These are phyloP conservation scores for Neltuma alba DNA, from an alignment of 306 rosid genomes.

Conservation along the genomic window DNA sequence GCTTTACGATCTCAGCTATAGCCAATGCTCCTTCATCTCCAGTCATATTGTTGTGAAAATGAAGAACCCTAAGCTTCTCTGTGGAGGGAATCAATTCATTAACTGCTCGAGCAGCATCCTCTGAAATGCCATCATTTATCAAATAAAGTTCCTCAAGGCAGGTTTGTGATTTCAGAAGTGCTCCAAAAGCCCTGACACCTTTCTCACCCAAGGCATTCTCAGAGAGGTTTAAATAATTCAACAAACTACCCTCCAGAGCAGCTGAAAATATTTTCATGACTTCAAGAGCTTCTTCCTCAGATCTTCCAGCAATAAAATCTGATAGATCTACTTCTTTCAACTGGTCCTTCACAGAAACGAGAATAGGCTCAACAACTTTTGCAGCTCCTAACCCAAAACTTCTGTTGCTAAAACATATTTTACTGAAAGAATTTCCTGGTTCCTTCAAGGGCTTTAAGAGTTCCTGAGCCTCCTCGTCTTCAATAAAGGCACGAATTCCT, in stretches of 20 bases:
- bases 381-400: slow-evolving; percentile 73
- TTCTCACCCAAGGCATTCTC: slow-evolving; percentile 75
- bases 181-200: slow-evolving; percentile 69
- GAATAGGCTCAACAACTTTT: slow-evolving; percentile 56
- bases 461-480: slow-evolving; percentile 77
- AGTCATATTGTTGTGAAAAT: slow-evolving; percentile 71
- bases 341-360: slow-evolving; percentile 60
- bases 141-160: slow-evolving; percentile 69
- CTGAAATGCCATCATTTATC: slow-evolving; percentile 70
- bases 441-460: slow-evolving; percentile 75
- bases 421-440: slow-evolving; percentile 72
- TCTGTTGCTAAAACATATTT: slow-evolving; percentile 93
- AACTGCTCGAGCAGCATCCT: slow-evolving; percentile 72
- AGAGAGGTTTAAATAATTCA: slow-evolving; percentile 64
- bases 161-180: slow-evolving; percentile 64
- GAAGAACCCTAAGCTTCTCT: slow-evolving; percentile 64
- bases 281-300: slow-evolving; percentile 65
- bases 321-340: slow-evolving; percentile 69
- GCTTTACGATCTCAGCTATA: slow-evolving; percentile 59
- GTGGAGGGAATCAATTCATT: slow-evolving; percentile 69
- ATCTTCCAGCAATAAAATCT: slow-evolving; percentile 72
- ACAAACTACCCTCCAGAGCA: slow-evolving; percentile 58
- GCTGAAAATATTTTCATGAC: slow-evolving; percentile 66
- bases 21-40: slow-evolving; percentile 75
- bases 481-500: slow-evolving; percentile 72